Base-by-base conservation (phyloP, 495 filamentous ascomycete species). In the Jackrogersella minutella region DNA sequence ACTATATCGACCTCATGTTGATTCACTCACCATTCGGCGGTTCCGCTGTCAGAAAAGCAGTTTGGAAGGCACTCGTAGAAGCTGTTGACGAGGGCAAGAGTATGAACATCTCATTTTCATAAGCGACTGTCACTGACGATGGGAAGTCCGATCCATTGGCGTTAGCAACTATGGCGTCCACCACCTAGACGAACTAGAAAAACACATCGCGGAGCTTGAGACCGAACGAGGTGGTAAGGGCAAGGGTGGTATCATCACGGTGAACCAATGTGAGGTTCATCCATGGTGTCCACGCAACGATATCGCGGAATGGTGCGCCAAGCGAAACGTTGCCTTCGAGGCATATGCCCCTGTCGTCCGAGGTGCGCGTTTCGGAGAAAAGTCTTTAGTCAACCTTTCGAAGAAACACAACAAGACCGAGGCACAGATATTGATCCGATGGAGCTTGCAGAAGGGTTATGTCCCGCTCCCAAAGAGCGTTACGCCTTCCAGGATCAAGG, bases 191-290 rank as follows among this genome's bases (percentile, higher is more conserved):
- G 87, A 92, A 76, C 75, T 97, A 43, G 90, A 96, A 70, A 79
- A 73, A 64, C 89, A 92, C 73, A 93, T 93, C 66, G 83, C 86
- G 62, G 81, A 88, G 73, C 78, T 87, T 5, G 87, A 90, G 67
- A 72, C 66, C 13, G 82, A 86, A 70, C 74, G 80, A 21, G 79
- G 86, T 55, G 83, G 84, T 3, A 82, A 84, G 64, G 90, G 89
- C 6, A 87, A 83, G 53, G 92, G 90, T 9, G 91, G 91, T 2
- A 78, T 92, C 17, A 82, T 97, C 69, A 88, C 86, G 50, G 91
- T 97, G 6, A 91, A 91, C 9, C 93, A 97, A 75, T 91, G 91
- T 71, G 93, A 97, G 78, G 79, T 97, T 14, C 94, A 98, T 72
- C 93, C 93, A 1, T 97, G 92, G 91, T 86, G 90, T n/a, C 80